These are phyloP conservation scores for Daldinia sp. DNA, from an alignment of 2,329 filamentous ascomycete species.

Conservation along the genomic window DNA sequence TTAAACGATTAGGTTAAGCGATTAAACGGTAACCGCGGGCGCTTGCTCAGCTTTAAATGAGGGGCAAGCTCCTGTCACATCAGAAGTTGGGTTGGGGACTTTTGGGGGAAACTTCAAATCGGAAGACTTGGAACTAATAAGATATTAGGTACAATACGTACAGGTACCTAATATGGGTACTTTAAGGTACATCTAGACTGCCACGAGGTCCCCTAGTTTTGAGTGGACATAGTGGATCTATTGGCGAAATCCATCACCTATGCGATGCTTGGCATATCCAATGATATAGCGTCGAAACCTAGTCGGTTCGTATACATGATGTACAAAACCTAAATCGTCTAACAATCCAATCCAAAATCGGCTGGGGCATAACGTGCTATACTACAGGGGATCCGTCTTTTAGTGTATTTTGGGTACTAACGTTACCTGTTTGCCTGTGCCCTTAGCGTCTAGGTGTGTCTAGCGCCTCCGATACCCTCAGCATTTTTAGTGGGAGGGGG, in stretches of 20 bases:
- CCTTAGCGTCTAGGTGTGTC: neutral
- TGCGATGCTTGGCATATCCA: slow-evolving; percentile 5
- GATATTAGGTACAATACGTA: neutral
- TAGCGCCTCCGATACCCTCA: slow-evolving; percentile 12
- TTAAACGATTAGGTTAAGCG: too few species aligned
- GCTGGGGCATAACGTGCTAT: neutral
- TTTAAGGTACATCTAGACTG: neutral
- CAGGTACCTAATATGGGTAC: neutral
- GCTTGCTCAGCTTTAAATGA: slow-evolving; percentile 24
- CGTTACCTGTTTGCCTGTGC: too few species aligned
- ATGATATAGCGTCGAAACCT: neutral
- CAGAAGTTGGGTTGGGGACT: neutral
- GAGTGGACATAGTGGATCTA: neutral
- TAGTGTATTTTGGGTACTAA: too few species aligned
- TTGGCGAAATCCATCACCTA: neutral
- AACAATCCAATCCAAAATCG: neutral
- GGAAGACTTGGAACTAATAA: neutral
- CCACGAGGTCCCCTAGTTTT: neutral
- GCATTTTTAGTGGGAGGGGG: slow-evolving; percentile 23
- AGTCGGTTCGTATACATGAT: neutral
- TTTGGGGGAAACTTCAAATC: neutral
- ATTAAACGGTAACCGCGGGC: neutral
- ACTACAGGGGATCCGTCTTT: neutral
- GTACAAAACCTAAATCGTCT: neutral
- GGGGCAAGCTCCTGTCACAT: slow-evolving; percentile 18